phyloP scores from a whole-genome alignment of 139 green algal genomes.

The Zygnema circumcarinatum region DNA sequence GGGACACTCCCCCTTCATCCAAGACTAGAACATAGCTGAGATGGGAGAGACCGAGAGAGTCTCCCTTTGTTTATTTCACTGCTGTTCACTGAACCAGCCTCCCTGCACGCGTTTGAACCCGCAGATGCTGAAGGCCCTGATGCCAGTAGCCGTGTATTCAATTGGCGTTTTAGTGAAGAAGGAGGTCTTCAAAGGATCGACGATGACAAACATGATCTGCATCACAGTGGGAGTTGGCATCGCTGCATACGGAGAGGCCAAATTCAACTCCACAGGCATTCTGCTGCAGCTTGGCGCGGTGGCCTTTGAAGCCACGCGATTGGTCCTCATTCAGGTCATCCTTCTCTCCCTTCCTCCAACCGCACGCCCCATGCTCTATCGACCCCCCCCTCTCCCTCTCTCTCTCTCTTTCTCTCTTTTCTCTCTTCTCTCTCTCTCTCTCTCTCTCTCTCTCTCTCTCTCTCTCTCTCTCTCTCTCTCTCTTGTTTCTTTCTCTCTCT shows the following conservation, averaged over 20 bases:
- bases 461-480: neutral
- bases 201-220: conserved; percentile 82
- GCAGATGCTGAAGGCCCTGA: conserved; percentile 96
- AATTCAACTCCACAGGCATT: conserved; percentile 87
- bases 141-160: conserved; percentile 83
- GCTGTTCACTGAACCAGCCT: too few relatives aligned
- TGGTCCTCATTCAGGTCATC: conserved; percentile 60
- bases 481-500: neutral
- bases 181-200: conserved; percentile 69
- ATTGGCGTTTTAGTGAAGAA: conserved; percentile 78
- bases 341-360: neutral
- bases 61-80: too few relatives aligned
- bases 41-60: too few relatives aligned
- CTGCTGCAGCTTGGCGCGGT: conserved; percentile 88
- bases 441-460: too few relatives aligned
- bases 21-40: too few relatives aligned
- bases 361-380: too few relatives aligned
- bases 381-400: too few relatives aligned
- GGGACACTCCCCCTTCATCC: too few relatives aligned
- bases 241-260: conserved; percentile 71
- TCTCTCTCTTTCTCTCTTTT: too few relatives aligned
- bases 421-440: too few relatives aligned
- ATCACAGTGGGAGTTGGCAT: conserved; percentile 87
- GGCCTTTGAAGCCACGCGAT: conserved; percentile 74
- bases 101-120: too few relatives aligned